phyloP scores from a whole-genome alignment of 305 asterid genomes.

The Striga hermonthica region DNA sequence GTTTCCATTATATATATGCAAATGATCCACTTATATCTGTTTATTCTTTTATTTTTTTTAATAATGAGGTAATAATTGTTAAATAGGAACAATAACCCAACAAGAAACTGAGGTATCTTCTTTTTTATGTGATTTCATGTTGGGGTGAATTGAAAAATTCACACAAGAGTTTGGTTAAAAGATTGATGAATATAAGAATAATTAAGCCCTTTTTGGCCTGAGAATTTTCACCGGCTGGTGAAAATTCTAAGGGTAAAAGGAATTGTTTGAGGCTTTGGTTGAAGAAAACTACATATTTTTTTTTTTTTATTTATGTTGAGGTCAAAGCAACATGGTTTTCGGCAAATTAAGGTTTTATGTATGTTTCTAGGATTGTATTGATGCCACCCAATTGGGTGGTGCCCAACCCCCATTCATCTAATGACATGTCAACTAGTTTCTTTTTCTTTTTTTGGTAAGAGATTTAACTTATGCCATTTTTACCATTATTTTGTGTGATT shows the following conservation, averaged over 20 bases:
- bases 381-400: too few relatives aligned
- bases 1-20: background rate
- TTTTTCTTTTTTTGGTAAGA: too few relatives aligned
- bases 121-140: background rate
- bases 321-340: conserved; percentile 29
- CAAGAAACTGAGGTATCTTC: conserved; percentile 10
- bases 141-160: conserved; percentile 6
- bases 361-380: too few relatives aligned
- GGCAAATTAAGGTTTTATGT: background rate
- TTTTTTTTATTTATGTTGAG: conserved; percentile 33
- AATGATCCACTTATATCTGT: conserved; percentile 14
- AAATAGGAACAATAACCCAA: conserved; percentile 4
- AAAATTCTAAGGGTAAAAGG: conserved; percentile 10
- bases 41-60: background rate
- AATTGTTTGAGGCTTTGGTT: background rate
- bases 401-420: too few relatives aligned
- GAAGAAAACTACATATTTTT: conserved; percentile 23
- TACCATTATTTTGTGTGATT: too few relatives aligned
- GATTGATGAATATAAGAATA: conserved; percentile 1
- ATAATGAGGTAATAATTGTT: background rate
- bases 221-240: conserved; percentile 28
- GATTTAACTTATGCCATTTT: too few relatives aligned
- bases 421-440: too few relatives aligned
- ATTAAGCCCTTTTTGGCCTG: conserved; percentile 24
- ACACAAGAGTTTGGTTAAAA: background rate